Evolutionary conservation across 2,329 filamentous ascomycete species (phyloP).

Genomic region (Arthroderma sp.): DNA sequence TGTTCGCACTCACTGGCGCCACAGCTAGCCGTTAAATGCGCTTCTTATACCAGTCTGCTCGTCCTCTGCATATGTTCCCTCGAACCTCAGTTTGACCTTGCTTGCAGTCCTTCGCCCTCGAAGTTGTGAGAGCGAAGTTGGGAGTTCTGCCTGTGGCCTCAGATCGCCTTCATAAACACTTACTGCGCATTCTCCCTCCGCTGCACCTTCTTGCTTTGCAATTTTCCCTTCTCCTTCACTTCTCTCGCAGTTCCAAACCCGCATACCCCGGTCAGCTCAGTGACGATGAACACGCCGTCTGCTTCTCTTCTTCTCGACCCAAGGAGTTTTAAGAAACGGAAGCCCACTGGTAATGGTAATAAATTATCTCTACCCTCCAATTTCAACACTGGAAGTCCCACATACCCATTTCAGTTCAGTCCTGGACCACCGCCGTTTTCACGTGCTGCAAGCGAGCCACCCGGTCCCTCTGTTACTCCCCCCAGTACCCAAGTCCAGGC

Average conservation of each 20-base stretch:
- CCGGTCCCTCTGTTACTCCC: too few relatives aligned
- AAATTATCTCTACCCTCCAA: background rate
- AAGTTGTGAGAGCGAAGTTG: too few relatives aligned
- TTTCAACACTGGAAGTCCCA: too few relatives aligned
- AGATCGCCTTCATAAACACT: background rate
- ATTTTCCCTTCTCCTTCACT: background rate
- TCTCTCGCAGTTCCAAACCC: background rate
- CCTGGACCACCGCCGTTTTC: too few relatives aligned
- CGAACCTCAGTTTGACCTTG: background rate
- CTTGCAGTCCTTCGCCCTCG: too few relatives aligned
- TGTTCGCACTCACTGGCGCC: too few relatives aligned
- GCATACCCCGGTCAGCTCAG: background rate
- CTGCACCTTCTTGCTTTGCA: constrained; percentile 8
- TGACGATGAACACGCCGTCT: constrained; percentile 16
- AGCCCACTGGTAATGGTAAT: constrained; percentile 7
- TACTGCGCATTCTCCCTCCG: background rate
- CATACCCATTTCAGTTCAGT: too few relatives aligned
- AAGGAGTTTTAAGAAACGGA: constrained; percentile 26
- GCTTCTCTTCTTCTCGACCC: constrained; percentile 33
- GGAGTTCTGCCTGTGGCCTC: background rate
- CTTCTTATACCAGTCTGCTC: too few relatives aligned
- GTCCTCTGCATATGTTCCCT: background rate
- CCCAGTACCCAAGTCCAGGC: too few relatives aligned
- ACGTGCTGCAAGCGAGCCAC: too few relatives aligned
- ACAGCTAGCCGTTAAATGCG: too few relatives aligned